Evolutionary conservation across 345 rosid species (phyloP).

Genomic region (Cardamine resedifolia): DNA sequence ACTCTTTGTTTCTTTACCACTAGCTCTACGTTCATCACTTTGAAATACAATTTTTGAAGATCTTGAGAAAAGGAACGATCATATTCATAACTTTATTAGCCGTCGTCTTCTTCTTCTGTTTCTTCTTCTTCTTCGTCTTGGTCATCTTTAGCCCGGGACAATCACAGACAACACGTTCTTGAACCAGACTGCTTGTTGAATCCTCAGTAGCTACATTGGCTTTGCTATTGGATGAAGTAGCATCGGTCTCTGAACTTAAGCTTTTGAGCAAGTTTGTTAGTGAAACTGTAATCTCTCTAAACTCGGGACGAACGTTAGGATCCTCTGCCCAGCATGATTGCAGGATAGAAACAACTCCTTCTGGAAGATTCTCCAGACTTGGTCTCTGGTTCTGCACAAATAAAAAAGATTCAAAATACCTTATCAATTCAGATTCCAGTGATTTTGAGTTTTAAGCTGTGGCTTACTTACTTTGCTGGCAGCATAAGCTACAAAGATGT

Average conservation of each 20-base stretch:
- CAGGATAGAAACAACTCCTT: conserved; percentile 45
- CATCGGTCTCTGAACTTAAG: conserved; percentile 19
- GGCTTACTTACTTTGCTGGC: conserved; percentile 49
- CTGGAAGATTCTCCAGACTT: conserved; percentile 55
- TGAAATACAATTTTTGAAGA: conserved; percentile 26
- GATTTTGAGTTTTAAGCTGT: background rate
- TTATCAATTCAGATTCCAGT: conserved; percentile 4
- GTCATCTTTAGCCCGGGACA: conserved; percentile 22
- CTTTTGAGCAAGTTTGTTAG: conserved; percentile 36
- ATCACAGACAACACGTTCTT: conserved; percentile 26
- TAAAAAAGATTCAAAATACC: background rate
- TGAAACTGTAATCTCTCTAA: conserved; percentile 45
- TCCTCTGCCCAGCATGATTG: conserved; percentile 66
- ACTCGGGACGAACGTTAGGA: conserved; percentile 62
- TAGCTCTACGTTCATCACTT: conserved; percentile 17
- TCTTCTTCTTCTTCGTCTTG: conserved; percentile 18
- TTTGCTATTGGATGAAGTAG: background rate
- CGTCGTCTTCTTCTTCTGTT: conserved; percentile 13
- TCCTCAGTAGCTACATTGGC: conserved; percentile 19
- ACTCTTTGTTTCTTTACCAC: background rate
- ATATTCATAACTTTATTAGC: conserved; percentile 18
- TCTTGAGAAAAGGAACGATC: conserved; percentile 26
- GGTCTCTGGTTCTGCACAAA: conserved; percentile 63
- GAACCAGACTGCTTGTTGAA: conserved; percentile 15
- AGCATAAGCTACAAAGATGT: conserved; percentile 56